Percentiles rank a stretch among this genome's conserved stretches.
These are phyloP conservation scores for Saccharomyces hybrid DNA, from an alignment of 1,139 yeast species.

Conservation along the genomic window DNA sequence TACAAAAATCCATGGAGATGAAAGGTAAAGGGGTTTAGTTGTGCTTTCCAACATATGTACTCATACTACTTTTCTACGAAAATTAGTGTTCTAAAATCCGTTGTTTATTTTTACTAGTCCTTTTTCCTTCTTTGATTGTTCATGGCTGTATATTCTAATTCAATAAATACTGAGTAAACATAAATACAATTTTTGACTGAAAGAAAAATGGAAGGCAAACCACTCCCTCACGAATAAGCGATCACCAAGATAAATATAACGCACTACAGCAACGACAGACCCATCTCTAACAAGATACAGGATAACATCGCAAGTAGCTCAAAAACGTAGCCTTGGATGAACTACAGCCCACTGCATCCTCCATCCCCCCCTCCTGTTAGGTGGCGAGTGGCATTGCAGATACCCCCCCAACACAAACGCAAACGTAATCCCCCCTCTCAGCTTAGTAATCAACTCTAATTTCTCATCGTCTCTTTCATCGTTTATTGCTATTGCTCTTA, in stretches of 20 bases:
- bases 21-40: too few relatives aligned
- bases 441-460: background rate
- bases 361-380: background rate
- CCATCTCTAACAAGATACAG: too few relatives aligned
- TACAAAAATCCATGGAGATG: too few relatives aligned
- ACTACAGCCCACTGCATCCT: too few relatives aligned
- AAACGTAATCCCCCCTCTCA: background rate
- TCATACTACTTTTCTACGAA: too few relatives aligned
- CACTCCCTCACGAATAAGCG: background rate
- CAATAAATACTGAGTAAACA: background rate
- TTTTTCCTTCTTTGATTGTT: too few relatives aligned
- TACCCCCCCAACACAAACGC: background rate
- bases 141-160: too few relatives aligned
- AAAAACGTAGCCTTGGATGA: too few relatives aligned
- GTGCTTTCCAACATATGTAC: too few relatives aligned
- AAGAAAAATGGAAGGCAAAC: background rate
- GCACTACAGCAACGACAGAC: background rate
- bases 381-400: background rate
- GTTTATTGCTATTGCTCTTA: background rate
- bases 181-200: background rate
- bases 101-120: too few relatives aligned
- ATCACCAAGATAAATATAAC: background rate
- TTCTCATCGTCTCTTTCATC: background rate
- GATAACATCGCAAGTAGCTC: too few relatives aligned
- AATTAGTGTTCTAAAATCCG: too few relatives aligned